Conservation (phyloP, 805 yeast genomes). For the Suhomyces vadensis region DNA sequence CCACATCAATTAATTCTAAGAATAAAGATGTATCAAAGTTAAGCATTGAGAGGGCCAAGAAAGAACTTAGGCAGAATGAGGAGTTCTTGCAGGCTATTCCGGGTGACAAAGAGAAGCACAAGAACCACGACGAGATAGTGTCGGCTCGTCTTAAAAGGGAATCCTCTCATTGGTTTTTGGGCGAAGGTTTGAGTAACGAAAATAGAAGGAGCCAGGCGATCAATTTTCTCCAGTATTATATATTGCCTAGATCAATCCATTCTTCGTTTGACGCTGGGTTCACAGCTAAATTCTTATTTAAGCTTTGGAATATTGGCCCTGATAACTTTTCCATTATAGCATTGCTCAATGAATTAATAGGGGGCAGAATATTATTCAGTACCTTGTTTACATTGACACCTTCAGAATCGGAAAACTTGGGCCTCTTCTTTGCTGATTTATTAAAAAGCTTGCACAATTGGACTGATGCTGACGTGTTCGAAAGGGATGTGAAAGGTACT, state of each 20-base stretch:
- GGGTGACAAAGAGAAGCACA: conserved; percentile 48
- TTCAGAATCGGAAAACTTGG: conserved; percentile 78
- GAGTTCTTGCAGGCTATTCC: conserved; percentile 29
- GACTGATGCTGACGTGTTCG: conserved; percentile 33
- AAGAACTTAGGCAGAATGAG: conserved; percentile 24
- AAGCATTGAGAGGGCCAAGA: conserved; percentile 23
- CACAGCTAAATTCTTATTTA: conserved; percentile 59
- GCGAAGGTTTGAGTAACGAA: conserved; percentile 13
- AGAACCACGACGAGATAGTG: conserved; percentile 34
- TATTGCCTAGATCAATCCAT: conserved; percentile 74
- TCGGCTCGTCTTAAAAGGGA: conserved; percentile 26
- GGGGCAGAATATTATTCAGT: conserved; percentile 49
- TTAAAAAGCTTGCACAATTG: conserved; percentile 51
- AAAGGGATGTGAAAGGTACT: conserved; percentile 19
- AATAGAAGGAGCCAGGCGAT: conserved; percentile 8
- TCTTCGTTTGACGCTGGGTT: conserved; percentile 83
- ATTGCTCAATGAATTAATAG: conserved; percentile 49
- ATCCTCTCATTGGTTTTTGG: conserved; percentile 42
- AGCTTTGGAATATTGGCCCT: conserved; percentile 41
- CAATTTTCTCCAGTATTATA: conserved; percentile 58
- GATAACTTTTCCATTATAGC: conserved; percentile 39
- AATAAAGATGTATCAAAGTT: conserved; percentile 23
- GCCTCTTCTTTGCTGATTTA: conserved; percentile 65
- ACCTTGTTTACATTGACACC: conserved; percentile 71
- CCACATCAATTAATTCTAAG: conserved; percentile 29